Evolutionary conservation across 148 eudicot species (phyloP), one percentile per base, ranked within the genome.

Genomic region (Cornus kousa): DNA sequence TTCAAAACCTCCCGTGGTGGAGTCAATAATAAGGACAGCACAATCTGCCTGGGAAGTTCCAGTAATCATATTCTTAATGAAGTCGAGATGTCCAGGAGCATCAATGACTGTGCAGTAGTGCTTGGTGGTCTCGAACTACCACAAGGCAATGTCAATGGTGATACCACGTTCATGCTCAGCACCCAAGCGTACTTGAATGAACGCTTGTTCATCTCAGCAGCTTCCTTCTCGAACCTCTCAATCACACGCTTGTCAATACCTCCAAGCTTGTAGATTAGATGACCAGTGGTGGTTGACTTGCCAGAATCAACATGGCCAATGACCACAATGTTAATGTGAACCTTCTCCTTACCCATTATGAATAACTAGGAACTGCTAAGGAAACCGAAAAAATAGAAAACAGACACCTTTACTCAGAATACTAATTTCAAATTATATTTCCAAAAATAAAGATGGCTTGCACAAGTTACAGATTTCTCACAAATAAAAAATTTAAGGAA

Each of bases 161-260:
- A 83, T 87, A 81, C 87, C 90, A 82, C 87, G 86, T 68, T 85
- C 87, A 76, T 83, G 86, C 83, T 85, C 87, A 3, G 88, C 22
- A 87, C 90, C 90, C 90, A 87, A 1, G 90, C 90, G 19, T 87
- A 87, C 86, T 87, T 85, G 81, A 87, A 87, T 31, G 90, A 87
- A 80, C 90, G 83, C 83, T 87, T 87, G 88, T 85, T 87, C 90
- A 87, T 85, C 88, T 87, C 90, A 83, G 88, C 90, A 79, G 88
- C 90, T 74, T 87, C 90, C 82, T 87, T 87, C 88, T 85, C 90
- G 17, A 87, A 87, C 71, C 90, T 83, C 84, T 87, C 90, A 14
- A 87, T 87, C 32, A 83, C 86, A 87, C 88, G 86, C 90, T 87
- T 87, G 85, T 87, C 90, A 79, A 87, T 85, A 72, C 90, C 88